phyloP scores from a whole-genome alignment of 257 asterid genomes.

The Plantago major region DNA sequence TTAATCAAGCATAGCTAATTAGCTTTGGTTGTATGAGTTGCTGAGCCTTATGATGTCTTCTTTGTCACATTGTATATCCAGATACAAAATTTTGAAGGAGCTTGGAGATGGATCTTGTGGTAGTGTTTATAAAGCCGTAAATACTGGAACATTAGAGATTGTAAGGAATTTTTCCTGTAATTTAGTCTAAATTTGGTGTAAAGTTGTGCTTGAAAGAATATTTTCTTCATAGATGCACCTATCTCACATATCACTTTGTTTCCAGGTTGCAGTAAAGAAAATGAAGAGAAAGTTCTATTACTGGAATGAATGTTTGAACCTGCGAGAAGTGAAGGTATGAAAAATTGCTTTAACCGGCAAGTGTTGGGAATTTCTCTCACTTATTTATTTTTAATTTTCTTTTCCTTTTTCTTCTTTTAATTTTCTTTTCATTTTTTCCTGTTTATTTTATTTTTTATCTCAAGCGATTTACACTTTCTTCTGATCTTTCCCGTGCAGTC shows the following conservation, averaged over 20 bases:
- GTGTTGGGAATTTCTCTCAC: conserved; percentile 1
- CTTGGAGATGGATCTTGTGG: conserved; percentile 96
- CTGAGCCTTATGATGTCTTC: conserved; percentile 22
- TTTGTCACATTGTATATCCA: conserved; percentile 28
- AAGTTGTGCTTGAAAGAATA: background rate
- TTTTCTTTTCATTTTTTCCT: background rate
- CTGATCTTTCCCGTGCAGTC: conserved; percentile 50
- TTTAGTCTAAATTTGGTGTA: conserved; percentile 14
- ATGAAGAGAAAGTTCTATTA: conserved; percentile 85
- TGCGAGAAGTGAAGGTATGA: conserved; percentile 84
- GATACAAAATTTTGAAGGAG: conserved; percentile 77
- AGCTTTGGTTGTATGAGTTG: conserved; percentile 10
- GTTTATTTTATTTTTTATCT: conserved; percentile 10
- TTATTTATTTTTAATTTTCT: background rate
- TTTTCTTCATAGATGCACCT: conserved; percentile 9
- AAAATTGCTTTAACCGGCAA: conserved; percentile 16
- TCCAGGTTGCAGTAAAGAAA: conserved; percentile 91
- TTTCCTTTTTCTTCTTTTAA: background rate
- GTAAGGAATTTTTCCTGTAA: conserved; percentile 36
- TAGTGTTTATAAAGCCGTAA: conserved; percentile 84
- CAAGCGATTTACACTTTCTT: conserved; percentile 9
- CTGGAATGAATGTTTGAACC: conserved; percentile 87
- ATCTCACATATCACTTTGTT: conserved; percentile 18
- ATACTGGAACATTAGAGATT: conserved; percentile 67
- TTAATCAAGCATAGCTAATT: background rate